phyloP scores from a whole-genome alignment of 225 moss, liverwort and hornwort genomes.

The Ulota crispa region DNA sequence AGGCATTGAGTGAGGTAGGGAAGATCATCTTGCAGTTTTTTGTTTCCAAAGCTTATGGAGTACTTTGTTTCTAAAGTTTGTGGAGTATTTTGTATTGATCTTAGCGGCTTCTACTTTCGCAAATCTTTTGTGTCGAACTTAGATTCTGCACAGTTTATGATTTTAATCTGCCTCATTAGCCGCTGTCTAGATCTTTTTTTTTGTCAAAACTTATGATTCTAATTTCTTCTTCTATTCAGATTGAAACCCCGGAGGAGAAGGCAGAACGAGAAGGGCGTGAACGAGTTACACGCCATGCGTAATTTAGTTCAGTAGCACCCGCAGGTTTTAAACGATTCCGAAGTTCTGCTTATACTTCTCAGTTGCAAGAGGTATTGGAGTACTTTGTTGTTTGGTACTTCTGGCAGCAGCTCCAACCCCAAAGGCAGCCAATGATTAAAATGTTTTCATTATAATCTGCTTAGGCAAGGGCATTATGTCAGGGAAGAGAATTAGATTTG shows the following conservation, averaged over 20 bases:
- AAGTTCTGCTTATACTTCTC: neutral
- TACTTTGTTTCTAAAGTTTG: neutral
- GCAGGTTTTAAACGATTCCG: neutral
- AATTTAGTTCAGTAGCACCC: conserved; percentile 6
- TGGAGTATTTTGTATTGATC: neutral
- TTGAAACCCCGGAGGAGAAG: conserved; percentile 85
- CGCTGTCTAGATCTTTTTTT: neutral
- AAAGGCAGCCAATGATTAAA: neutral
- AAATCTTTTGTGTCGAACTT: neutral
- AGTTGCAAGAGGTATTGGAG: neutral
- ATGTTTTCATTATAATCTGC: neutral
- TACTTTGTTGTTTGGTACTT: neutral
- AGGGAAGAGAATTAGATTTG: conserved; percentile 1
- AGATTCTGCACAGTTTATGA: neutral
- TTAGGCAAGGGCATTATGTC: neutral
- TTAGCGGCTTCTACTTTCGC: neutral
- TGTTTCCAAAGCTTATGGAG: neutral
- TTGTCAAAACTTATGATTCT: neutral
- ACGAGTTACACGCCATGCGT: conserved; percentile 57
- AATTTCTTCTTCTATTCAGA: conserved; percentile 27
- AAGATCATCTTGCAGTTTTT: conserved; percentile 2
- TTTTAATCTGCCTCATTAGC: neutral
- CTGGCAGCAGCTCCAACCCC: neutral
- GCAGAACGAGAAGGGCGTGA: conserved; percentile 79
- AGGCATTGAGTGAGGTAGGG: conserved; percentile 82